A percentile compares a stretch with the other conserved stretches of the same genome.
These are phyloP conservation scores for Antarctomyces pellizariae DNA, from an alignment of 495 filamentous ascomycete genomes.

Conservation along the genomic window DNA sequence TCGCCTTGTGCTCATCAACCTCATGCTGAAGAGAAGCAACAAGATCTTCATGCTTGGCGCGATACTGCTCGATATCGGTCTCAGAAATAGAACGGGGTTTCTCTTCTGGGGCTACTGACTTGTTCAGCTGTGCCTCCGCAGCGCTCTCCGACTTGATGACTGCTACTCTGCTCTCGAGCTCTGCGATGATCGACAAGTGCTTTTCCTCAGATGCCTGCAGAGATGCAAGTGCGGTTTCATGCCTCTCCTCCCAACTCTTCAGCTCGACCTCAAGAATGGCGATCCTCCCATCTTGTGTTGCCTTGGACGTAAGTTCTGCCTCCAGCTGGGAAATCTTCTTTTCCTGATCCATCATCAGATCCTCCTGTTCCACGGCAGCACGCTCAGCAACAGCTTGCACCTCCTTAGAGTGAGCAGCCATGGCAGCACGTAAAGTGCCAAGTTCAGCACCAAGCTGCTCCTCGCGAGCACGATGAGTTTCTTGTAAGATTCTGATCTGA, in stretches of 20 bases:
- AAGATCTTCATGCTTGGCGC: constrained; percentile 34
- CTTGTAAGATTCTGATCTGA: constrained; percentile 51
- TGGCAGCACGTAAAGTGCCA: constrained; percentile 33
- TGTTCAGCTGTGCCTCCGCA: constrained; percentile 16
- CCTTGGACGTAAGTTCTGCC: too few species aligned
- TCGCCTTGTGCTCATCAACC: constrained; percentile 56
- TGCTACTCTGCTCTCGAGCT: constrained; percentile 46
- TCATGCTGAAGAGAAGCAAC: constrained; percentile 44
- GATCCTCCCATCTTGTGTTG: constrained; percentile 35
- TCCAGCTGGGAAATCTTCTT: constrained; percentile 43
- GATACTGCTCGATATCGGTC: constrained; percentile 26
- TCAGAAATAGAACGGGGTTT: constrained; percentile 15
- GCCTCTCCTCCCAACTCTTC: constrained; percentile 46
- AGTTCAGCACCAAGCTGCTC: constrained; percentile 47
- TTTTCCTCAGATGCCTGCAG: constrained; percentile 52
- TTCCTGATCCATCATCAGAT: constrained; percentile 22
- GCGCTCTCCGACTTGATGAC: constrained; percentile 19
- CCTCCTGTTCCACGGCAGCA: constrained; percentile 6
- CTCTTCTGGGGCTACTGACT: constrained; percentile 11
- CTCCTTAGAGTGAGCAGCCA: constrained; percentile 18
- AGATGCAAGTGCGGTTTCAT: constrained; percentile 42
- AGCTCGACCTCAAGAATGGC: constrained; percentile 53
- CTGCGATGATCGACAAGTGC: constrained; percentile 43
- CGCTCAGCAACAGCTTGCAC: constrained; percentile 1
- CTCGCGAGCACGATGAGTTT: constrained; percentile 47